Evolutionary conservation across 2,329 filamentous ascomycete species (phyloP).

Genomic region (Parastagonospora avenae): DNA sequence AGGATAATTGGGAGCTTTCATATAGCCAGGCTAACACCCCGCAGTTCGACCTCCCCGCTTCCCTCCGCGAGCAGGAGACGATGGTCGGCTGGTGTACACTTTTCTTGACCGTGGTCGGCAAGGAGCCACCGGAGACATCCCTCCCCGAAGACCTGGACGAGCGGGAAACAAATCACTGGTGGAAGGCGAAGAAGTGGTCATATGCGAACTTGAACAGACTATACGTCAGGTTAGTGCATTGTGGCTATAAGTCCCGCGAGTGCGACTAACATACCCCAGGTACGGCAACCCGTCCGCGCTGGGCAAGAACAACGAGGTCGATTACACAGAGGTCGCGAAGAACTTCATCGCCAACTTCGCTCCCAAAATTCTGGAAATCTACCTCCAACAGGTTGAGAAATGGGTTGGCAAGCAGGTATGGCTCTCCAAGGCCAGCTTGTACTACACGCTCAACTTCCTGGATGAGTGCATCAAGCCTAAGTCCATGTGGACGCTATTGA

Average conservation of each 20-base stretch:
- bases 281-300: conserved; percentile 86
- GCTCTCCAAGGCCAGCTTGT: conserved; percentile 92
- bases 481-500: conserved; percentile 93
- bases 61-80: conserved; percentile 76
- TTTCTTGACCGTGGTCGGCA: conserved; percentile 88
- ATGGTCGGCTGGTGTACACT: conserved; percentile 97
- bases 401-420: conserved; percentile 95
- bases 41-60: conserved; percentile 82
- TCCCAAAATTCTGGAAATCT: conserved; percentile 93
- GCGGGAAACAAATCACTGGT: conserved; percentile 95
- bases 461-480: conserved; percentile 98
- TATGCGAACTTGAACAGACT: conserved; percentile 97
- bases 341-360: conserved; percentile 90
- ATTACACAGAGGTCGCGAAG: conserved; percentile 83
- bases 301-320: conserved; percentile 73
- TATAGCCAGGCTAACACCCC: conserved; percentile 32
- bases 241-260: neutral
- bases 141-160: conserved; percentile 82
- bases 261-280: conserved; percentile 54
- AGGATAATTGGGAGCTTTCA: conserved; percentile 41
- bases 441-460: conserved; percentile 91
- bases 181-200: conserved; percentile 99
- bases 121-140: conserved; percentile 77
- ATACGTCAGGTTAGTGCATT: conserved; percentile 74
- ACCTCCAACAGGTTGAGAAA: conserved; percentile 92